Conservation (phyloP, 2,329 filamentous ascomycete species). For the Penicillium sp. region DNA sequence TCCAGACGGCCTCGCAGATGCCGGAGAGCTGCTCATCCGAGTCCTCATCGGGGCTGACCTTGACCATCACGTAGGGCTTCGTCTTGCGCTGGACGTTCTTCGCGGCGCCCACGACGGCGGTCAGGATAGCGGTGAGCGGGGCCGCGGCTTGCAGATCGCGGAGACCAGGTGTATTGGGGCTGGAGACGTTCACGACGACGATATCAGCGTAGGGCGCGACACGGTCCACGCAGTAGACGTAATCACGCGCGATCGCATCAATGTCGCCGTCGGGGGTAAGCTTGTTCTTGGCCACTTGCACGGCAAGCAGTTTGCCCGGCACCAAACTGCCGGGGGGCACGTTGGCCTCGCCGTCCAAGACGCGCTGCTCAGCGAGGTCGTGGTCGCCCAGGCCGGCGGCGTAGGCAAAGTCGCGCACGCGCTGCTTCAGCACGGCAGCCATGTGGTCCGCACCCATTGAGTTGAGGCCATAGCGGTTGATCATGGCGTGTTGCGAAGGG, state of each 20-base stretch:
- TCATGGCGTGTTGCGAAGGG: slow-evolving; percentile 78
- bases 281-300: slow-evolving; percentile 98
- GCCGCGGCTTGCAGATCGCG: slow-evolving; percentile 82
- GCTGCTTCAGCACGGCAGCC: slow-evolving; percentile 73
- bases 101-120: slow-evolving; percentile 79
- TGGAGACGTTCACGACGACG: slow-evolving; percentile 96
- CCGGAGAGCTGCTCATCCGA: slow-evolving; percentile 79
- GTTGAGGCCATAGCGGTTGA: slow-evolving; percentile 96
- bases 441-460: slow-evolving; percentile 86
- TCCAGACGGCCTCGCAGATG: slow-evolving; percentile 81
- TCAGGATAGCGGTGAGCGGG: slow-evolving; percentile 77
- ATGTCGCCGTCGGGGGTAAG: slow-evolving; percentile 82
- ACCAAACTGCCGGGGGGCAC: slow-evolving; percentile 82
- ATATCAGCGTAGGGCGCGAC: slow-evolving; percentile 90
- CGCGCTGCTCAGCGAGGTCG: slow-evolving; percentile 65
- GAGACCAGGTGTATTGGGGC: slow-evolving; percentile 91
- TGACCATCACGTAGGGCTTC: slow-evolving; percentile 89
- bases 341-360: slow-evolving; percentile 73
- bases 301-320: slow-evolving; percentile 75
- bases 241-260: slow-evolving; percentile 73
- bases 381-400: slow-evolving; percentile 65
- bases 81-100: slow-evolving; percentile 66
- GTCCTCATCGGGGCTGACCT: slow-evolving; percentile 95
- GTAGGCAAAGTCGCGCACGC: slow-evolving; percentile 76
- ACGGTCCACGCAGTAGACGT: slow-evolving; percentile 84